These are phyloP conservation scores for Lolium perenne DNA, from an alignment of 176 grass and related monocot species.

Conservation along the genomic window DNA sequence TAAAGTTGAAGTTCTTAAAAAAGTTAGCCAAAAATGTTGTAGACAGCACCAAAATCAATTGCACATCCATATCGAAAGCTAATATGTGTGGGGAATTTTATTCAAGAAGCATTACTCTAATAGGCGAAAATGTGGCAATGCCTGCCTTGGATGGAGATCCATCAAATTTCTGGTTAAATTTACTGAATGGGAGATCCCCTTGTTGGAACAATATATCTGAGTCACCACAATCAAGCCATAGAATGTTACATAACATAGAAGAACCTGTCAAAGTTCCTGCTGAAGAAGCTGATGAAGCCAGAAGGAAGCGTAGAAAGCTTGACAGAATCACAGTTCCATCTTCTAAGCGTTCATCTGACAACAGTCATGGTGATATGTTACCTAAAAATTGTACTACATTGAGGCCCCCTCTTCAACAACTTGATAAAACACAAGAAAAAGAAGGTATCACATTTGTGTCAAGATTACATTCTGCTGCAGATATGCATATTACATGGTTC, in stretches of 20 bases:
- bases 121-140: conserved; percentile 65
- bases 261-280: conserved; percentile 33
- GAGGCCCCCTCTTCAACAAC: conserved; percentile 22
- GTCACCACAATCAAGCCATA: conserved; percentile 47
- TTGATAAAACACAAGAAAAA: conserved; percentile 12
- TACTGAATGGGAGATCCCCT: conserved; percentile 64
- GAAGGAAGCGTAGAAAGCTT: conserved; percentile 57
- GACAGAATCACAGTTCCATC: conserved; percentile 34
- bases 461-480: conserved; percentile 25
- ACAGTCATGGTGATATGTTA: conserved; percentile 22
- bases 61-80: conserved; percentile 49
- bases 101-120: conserved; percentile 67
- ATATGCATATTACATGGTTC: conserved; percentile 35
- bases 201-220: conserved; percentile 52
- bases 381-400: conserved; percentile 40
- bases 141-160: conserved; percentile 67
- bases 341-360: conserved; percentile 37
- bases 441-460: conserved; percentile 25
- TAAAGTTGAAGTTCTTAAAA: conserved; percentile 59
- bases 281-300: conserved; percentile 55
- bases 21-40: conserved; percentile 42
- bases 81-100: conserved; percentile 68
- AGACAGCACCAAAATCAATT: conserved; percentile 20
- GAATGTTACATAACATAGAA: conserved; percentile 49
- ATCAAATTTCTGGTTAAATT: conserved; percentile 68